Base-by-base conservation (phyloP, 2,329 filamentous ascomycete species). In the Fusarium austroafricanum region DNA sequence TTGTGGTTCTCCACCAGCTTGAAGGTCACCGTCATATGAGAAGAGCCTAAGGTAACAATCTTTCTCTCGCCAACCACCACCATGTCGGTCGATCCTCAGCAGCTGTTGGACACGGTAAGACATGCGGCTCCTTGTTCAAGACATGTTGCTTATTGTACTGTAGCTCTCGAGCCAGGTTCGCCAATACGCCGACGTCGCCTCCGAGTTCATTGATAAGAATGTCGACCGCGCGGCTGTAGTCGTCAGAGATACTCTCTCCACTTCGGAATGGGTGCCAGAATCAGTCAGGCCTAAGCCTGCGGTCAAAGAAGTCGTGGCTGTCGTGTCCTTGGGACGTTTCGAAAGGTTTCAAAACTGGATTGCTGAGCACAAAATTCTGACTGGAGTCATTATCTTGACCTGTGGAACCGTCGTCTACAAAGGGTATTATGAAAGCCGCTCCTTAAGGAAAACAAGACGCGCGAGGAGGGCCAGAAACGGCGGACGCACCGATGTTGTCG, bases 401-500 rank as follows among this genome's bases (percentile, higher is more conserved):
- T 82, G 92, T 50, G 89, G 92, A 44, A 91, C 92, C n/a, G 78
- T 83, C 18, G 81, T 82, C 21, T 89, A 87, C 77, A 81, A 81
- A 60, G 79, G 80, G 26, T 84, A 87, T 65, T 79, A 80, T 60
- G 82, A 77, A 54, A 83, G 79, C 55, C 83, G 89, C 57, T 87
- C 87, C 61, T 83, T 86, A 55, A 88, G 87, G 61, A 92, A 89
- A 76, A 86, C 86, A 54, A 87, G 95, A 68, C 88, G 93, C 66
- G 96, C 94, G 12, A 90, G 86, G 79, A 89, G 92, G 55, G 92
- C 93, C 5, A 85, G 86, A 49, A 97, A 93, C 80, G 96, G 96
- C 23, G 93, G 92, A 6, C 87, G 96, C 53, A 89, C 90, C 67
- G 96, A 99, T 79, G 95, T 98, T 7, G 83, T 89, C 76, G 92